phyloP scores from a whole-genome alignment of 2,329 filamentous ascomycete species.

The Pezicula neosporulosa region DNA sequence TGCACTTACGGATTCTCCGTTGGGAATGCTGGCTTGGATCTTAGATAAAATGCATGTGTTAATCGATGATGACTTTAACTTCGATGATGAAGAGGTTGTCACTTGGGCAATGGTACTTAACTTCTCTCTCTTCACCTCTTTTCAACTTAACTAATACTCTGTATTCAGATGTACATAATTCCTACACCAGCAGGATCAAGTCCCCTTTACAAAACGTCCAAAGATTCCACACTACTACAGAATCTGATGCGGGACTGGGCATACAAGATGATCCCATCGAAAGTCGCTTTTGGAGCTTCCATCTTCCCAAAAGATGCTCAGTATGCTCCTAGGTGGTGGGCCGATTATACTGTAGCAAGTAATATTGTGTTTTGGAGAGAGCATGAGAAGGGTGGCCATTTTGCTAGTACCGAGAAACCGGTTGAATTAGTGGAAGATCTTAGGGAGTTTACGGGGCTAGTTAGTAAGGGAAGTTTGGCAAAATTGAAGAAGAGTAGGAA shows the following conservation, averaged over 20 bases:
- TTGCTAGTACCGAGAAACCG: slow-evolving; percentile 56
- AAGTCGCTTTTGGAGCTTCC: slow-evolving; percentile 18
- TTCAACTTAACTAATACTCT: not conserved
- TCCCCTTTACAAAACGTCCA: slow-evolving; percentile 17
- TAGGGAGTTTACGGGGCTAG: slow-evolving; percentile 44
- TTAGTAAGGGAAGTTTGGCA: slow-evolving; percentile 42
- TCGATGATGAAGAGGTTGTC: slow-evolving; percentile 72
- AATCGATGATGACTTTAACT: slow-evolving; percentile 51
- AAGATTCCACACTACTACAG: slow-evolving; percentile 6
- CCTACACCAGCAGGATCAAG: slow-evolving; percentile 15
- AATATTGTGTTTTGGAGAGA: slow-evolving; percentile 52
- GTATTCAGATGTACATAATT: slow-evolving; percentile 12
- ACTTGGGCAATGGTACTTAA: slow-evolving; percentile 50
- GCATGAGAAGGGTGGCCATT: slow-evolving; percentile 39
- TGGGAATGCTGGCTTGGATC: slow-evolving; percentile 20
- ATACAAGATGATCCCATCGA: slow-evolving; percentile 1
- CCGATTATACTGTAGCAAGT: slow-evolving; percentile 44
- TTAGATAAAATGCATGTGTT: slow-evolving; percentile 17
- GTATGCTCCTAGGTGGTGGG: slow-evolving; percentile 46
- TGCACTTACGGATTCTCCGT: slow-evolving; percentile 14
- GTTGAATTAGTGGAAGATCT: slow-evolving; percentile 45
- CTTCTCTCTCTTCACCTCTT: not conserved
- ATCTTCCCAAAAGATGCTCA: slow-evolving; percentile 18
- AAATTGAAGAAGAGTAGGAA: slow-evolving; percentile 11
- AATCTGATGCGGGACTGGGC: not conserved